These are phyloP conservation scores for Vinca minor DNA, from an alignment of 257 asterid species.

Conservation along the genomic window DNA sequence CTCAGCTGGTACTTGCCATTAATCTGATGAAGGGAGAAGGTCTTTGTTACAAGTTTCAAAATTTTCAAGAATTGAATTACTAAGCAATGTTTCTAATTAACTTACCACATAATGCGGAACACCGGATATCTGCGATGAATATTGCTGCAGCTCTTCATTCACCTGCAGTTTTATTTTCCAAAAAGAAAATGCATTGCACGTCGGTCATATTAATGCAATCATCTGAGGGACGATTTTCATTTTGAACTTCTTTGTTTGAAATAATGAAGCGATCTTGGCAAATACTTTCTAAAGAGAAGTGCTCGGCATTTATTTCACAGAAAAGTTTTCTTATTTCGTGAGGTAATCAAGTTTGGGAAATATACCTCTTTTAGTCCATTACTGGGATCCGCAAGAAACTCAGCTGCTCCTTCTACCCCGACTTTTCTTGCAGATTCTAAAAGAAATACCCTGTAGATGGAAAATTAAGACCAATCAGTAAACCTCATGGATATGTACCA, in stretches of 20 bases:
- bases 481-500: not conserved
- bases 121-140: conserved; percentile 45
- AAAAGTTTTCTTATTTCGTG: not conserved
- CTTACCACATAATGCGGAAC: conserved; percentile 75
- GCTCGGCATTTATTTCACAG: not conserved
- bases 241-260: not conserved
- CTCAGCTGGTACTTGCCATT: conserved; percentile 58
- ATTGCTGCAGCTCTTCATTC: conserved; percentile 44
- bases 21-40: conserved; percentile 32
- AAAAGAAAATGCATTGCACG: not conserved
- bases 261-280: not conserved
- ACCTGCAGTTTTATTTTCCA: conserved; percentile 38
- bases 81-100: not conserved
- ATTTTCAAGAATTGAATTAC: not conserved
- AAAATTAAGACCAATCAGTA: conserved; percentile 4
- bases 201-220: not conserved
- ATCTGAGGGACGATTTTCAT: not conserved
- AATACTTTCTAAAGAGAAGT: not conserved
- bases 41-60: not conserved
- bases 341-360: not conserved
- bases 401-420: conserved; percentile 86
- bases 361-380: conserved; percentile 80
- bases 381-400: conserved; percentile 75
- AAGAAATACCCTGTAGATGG: conserved; percentile 52
- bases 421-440: conserved; percentile 63